Evolutionary conservation across 306 rosid species (phyloP), one percentile per base, ranked within the genome.

Genomic region (Glycine soja): DNA sequence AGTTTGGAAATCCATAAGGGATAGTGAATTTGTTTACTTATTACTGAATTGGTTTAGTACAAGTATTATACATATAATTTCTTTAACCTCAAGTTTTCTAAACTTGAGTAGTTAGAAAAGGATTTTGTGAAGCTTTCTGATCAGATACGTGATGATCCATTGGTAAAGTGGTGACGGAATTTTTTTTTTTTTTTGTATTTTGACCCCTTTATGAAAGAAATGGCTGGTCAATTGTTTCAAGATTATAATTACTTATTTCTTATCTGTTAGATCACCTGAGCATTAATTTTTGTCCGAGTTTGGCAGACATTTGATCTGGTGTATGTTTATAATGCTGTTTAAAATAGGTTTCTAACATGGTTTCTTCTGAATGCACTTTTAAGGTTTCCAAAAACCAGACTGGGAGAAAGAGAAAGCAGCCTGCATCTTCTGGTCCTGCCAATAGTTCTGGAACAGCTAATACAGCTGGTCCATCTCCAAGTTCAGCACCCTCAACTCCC

Each of bases 401-500:
- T 53, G 98, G 94, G 78, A 95, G 99, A 90, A 95, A 95, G 91
- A 90, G 99, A 81, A 95, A 95, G 85, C 99, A 95, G 89, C 94
- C 98, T 38, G 98, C 98, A 76, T 91, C 99, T 86, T 93, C 99
- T 16, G 99, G 99, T 71, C 97, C 99, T 61, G 99, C 99, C 70
- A 95, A 95, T 89, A 95, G 99, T 88, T 87, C 99, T 10, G 99
- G 99, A 80, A 95, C 99, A 40, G 94, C 98, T 57, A 93, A 95
- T 82, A 93, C 99, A 4, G 90, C 99, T 6, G 99, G 99, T 10
- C 99, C 99, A 15, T 95, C 99, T 68, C 99, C 98, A 11, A 93
- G 99, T 83, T 95, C 99, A 72, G 99, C 99, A 42, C 99, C 99
- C 64, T 95, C 99, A 63, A 93, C 99, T 54, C 98, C 99, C 64